These are phyloP conservation scores for Backusella liffmaniae DNA, from an alignment of 192 early-diverging fungal species.

Conservation along the genomic window DNA sequence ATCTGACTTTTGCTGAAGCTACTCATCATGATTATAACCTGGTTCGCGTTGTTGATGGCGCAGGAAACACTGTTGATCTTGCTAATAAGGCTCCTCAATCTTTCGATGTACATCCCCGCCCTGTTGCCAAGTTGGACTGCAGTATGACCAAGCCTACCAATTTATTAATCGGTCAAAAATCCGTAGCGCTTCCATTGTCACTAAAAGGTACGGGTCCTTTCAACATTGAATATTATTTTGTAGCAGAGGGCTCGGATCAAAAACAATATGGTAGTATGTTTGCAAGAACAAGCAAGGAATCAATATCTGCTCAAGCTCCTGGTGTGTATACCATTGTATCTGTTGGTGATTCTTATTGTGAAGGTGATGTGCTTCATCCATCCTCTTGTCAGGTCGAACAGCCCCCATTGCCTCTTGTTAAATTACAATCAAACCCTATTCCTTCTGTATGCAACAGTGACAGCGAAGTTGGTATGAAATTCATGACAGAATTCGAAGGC, in stretches of 20 bases:
- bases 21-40: conserved; percentile 23
- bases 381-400: conserved; percentile 36
- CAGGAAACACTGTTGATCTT: conserved; percentile 33
- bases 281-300: neutral
- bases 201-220: conserved; percentile 30
- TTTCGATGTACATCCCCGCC: conserved; percentile 31
- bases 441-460: conserved; percentile 34
- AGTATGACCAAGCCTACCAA: conserved; percentile 24
- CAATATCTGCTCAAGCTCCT: conserved; percentile 22
- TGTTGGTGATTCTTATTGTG: conserved; percentile 34
- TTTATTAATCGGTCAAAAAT: conserved; percentile 21
- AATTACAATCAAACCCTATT: conserved; percentile 27
- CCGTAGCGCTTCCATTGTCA: conserved; percentile 13
- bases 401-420: conserved; percentile 28
- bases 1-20: conserved; percentile 30
- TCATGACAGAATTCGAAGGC: conserved; percentile 31
- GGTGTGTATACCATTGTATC: conserved; percentile 39
- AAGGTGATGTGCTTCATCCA: conserved; percentile 32
- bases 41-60: conserved; percentile 30
- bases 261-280: neutral
- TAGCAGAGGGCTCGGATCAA: neutral
- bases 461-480: conserved; percentile 39
- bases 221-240: conserved; percentile 21
- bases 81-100: neutral
- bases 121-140: conserved; percentile 32